Evolutionary conservation across 202 grass and related monocot species (phyloP), one percentile per base, ranked within the genome.

Genomic region (Zoysia matrella): DNA sequence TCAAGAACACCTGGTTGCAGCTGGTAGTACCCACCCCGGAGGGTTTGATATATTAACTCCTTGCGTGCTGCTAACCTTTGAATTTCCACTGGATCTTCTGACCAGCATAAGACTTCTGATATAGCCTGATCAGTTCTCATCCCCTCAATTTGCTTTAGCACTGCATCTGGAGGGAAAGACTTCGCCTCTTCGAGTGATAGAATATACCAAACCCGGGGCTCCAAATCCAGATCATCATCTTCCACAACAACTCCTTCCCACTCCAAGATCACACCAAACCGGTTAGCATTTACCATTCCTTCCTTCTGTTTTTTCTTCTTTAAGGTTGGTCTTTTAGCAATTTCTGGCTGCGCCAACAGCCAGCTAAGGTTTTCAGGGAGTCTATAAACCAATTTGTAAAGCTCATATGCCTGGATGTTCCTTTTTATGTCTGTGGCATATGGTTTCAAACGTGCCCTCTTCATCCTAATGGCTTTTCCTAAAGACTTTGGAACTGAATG

Each of bases 251-350:
- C 91, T 58, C 91, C 94, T 60, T 92, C 76, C 91, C 85, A 88
- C 60, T 97, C 94, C 68, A 97, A 90, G 68, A 94, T 97, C 45
- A 97, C 87, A 70, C 94, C 94, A 85, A 97, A 84, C 30, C 48
- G 84, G 7, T 83, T 76, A 64, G 47, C 2, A 6, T 62, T 11
- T 30, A 74, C 58, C 47, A 13, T 67, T 76, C 54, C 81, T 72
- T 87, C 66, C 64, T 82, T 79, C 57, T 45, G 79, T 75, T 75
- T 65, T 84, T 91, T 87, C 57, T 91, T 89, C 77, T 82, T 82
- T 60, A 60, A 65, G 10, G 85, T n/a, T 64, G 45, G 48, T 75
- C 66, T 88, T 11, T 80, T 73, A 47, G 43, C 45, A 8, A 62
- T 65, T 82, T 85, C 87, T 83, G 71, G 74, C 2, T 80, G 74